Conservation (phyloP, 2,329 filamentous ascomycete species). For the Pseudonectria foliicola region DNA sequence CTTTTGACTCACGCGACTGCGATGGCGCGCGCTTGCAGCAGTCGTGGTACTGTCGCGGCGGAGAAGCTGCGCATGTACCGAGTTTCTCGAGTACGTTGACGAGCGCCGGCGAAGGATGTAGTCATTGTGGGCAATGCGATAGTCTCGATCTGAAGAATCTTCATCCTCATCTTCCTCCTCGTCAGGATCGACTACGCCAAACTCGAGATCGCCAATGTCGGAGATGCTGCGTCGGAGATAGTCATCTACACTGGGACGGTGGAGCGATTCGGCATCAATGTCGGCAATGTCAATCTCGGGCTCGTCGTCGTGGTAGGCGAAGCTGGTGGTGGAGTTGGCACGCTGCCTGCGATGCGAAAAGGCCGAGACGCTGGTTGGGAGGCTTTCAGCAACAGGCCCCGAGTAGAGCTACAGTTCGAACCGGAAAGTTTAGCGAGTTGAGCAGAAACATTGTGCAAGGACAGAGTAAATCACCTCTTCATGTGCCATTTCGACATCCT, state of each 20-base stretch:
- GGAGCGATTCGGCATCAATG: conserved; percentile 25
- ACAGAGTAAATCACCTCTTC: conserved; percentile 59
- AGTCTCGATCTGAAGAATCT: conserved; percentile 35
- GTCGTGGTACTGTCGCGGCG: conserved; percentile 65
- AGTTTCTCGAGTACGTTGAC: conserved; percentile 51
- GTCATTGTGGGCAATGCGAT: conserved; percentile 34
- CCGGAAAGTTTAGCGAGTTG: conserved; percentile 8
- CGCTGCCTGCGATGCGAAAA: conserved; percentile 79
- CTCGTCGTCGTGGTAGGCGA: conserved; percentile 78
- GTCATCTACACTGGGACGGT: conserved; percentile 15
- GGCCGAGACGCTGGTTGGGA: conserved; percentile 89
- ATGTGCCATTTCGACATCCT: conserved; percentile 97
- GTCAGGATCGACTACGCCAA: conserved; percentile 28
- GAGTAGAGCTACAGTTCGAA: conserved; percentile 60
- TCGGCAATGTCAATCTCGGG: conserved; percentile 28
- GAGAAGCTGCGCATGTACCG: conserved; percentile 58
- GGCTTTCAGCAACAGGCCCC: conserved; percentile 87
- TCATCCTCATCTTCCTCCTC: conserved; percentile 34
- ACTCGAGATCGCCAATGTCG: conserved; percentile 34
- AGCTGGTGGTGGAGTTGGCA: conserved; percentile 80
- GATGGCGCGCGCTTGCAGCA: conserved; percentile 54
- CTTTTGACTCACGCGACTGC: conserved; percentile 72
- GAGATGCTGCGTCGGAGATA: conserved; percentile 25
- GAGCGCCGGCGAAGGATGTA: conserved; percentile 53
- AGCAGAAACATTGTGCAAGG: conserved; percentile 1